Conservation (phyloP, 352 stramenopile species). For the Globisporangium barbulae region DNA sequence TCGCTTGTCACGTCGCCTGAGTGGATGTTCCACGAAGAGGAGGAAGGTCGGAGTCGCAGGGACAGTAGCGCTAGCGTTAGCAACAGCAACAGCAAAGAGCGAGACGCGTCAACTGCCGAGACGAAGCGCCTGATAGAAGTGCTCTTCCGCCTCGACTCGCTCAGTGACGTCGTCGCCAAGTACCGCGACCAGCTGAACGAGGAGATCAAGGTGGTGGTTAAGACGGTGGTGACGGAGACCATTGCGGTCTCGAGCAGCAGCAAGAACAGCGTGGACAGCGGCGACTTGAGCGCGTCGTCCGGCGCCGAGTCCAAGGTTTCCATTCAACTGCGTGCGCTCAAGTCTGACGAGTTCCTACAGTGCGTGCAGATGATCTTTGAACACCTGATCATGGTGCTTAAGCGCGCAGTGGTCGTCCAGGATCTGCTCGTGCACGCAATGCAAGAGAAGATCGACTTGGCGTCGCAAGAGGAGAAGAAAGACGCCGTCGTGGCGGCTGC, state of each 20-base stretch:
- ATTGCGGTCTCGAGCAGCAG: slow-evolving; percentile 65
- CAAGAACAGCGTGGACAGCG: slow-evolving; percentile 21
- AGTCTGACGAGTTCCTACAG: slow-evolving; percentile 82
- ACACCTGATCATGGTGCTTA: slow-evolving; percentile 78
- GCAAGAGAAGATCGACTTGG: slow-evolving; percentile 64
- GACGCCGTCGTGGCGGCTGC: slow-evolving; percentile 8
- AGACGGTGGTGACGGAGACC: slow-evolving; percentile 87
- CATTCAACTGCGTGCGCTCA: slow-evolving; percentile 71
- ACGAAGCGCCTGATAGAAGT: slow-evolving; percentile 60
- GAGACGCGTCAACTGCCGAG: slow-evolving; percentile 35
- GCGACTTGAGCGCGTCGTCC: slow-evolving; percentile 14
- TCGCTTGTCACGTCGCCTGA: slow-evolving; percentile 74
- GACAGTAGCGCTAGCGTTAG: slow-evolving; percentile 20
- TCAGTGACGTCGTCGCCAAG: slow-evolving; percentile 66
- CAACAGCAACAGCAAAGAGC: slow-evolving; percentile 23
- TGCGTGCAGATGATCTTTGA: slow-evolving; percentile 90
- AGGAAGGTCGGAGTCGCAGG: slow-evolving; percentile 14
- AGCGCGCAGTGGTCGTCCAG: slow-evolving; percentile 76
- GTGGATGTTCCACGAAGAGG: slow-evolving; percentile 76
- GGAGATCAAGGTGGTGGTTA: slow-evolving; percentile 86
- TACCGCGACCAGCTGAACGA: slow-evolving; percentile 83
- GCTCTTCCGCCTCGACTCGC: slow-evolving; percentile 70
- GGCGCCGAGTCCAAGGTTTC: slow-evolving; percentile 78
- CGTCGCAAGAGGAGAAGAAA: slow-evolving; percentile 39
- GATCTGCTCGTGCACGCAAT: slow-evolving; percentile 66